A percentile compares a stretch with the other conserved stretches of the same genome.
phyloP scores from a whole-genome alignment of 2,329 filamentous ascomycete species.

The Monilinia fructicola region DNA sequence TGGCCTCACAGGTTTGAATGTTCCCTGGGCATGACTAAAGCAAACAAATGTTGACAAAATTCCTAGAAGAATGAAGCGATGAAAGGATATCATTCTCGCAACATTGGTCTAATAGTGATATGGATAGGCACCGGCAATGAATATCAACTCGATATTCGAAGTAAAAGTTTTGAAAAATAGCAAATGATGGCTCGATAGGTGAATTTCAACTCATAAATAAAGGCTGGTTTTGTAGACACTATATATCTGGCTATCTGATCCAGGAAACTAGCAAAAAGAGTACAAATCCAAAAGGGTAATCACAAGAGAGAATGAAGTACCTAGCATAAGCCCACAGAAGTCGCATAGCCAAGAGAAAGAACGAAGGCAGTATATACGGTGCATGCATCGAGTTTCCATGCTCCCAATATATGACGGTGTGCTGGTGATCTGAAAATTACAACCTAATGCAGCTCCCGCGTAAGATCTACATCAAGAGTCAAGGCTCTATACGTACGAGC shows the following conservation, averaged over 20 bases:
- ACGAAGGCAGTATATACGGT: background rate
- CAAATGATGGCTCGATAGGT: too few relatives aligned
- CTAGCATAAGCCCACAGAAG: background rate
- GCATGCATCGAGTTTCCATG: background rate
- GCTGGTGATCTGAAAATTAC: background rate
- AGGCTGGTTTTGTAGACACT: background rate
- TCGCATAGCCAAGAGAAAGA: background rate
- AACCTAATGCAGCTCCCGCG: background rate
- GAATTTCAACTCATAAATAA: background rate
- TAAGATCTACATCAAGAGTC: background rate
- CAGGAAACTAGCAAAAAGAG: background rate
- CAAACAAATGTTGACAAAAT: background rate
- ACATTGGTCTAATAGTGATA: background rate
- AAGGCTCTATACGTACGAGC: background rate
- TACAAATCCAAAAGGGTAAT: too few relatives aligned
- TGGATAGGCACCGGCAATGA: too few relatives aligned
- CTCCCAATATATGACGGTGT: background rate
- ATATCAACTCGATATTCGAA: background rate
- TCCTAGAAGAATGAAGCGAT: background rate
- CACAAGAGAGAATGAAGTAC: background rate
- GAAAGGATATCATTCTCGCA: background rate
- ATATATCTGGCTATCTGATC: background rate
- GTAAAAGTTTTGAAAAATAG: background rate
- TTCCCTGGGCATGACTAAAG: slow-evolving; percentile 44
- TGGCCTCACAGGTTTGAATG: slow-evolving; percentile 62